These are phyloP conservation scores for Aspergillus pseudoviridinutans DNA, from an alignment of 2,329 filamentous ascomycete genomes.

Conservation along the genomic window DNA sequence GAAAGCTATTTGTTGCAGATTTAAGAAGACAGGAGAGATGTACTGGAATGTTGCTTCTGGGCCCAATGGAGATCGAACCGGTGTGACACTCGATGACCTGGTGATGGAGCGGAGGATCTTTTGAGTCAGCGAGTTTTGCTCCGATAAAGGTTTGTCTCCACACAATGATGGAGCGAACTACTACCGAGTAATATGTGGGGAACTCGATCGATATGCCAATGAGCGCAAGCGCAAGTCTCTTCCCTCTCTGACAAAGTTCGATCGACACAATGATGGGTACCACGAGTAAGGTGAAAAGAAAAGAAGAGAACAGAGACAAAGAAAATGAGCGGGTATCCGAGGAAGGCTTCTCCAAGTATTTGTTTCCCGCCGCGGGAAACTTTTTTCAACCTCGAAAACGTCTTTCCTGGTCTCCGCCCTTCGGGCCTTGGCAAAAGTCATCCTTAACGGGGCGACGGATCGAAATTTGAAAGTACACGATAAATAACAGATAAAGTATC, in stretches of 20 bases:
- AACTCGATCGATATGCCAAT: no score
- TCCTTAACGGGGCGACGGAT: neutral
- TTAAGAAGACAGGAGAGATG: conserved; percentile 21
- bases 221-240: neutral
- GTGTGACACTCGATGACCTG: neutral
- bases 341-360: neutral
- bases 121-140: conserved; percentile 9
- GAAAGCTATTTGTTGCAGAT: conserved; percentile 20
- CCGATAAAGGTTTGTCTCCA: neutral
- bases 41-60: conserved; percentile 21
- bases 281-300: no score
- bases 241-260: neutral
- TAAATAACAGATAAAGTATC: neutral
- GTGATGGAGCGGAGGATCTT: neutral
- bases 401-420: neutral
- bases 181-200: no score
- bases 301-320: neutral
- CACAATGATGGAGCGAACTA: neutral
- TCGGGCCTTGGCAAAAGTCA: neutral
- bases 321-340: conserved; percentile 4
- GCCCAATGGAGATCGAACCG: conserved; percentile 7
- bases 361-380: neutral
- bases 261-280: neutral
- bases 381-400: neutral
- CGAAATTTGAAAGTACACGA: neutral